Percentiles rank a stretch among this genome's conserved stretches.
Conservation (phyloP, 1,139 yeast species). For the Pichia sp. region DNA sequence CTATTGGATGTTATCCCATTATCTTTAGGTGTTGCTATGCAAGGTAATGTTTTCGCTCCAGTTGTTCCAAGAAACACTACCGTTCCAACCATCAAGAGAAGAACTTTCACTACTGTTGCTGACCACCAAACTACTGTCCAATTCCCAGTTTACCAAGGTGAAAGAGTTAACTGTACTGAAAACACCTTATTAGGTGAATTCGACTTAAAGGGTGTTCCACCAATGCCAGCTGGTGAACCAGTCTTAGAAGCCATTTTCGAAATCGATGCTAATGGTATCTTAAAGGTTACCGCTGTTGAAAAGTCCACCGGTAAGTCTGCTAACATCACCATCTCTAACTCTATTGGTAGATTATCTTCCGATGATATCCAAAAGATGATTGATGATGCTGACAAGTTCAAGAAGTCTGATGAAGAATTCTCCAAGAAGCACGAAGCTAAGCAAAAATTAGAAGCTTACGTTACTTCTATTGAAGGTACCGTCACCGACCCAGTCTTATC, state of each 20-base stretch:
- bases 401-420: constrained; percentile 98
- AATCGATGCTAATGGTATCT: constrained; percentile 99
- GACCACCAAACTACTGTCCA: constrained; percentile 99
- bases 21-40: constrained; percentile 99
- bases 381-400: constrained; percentile 96
- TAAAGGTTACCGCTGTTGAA: constrained; percentile 98
- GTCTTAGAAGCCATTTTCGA: constrained; percentile 98
- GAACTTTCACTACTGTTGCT: constrained; percentile 98
- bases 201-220: constrained; percentile 97
- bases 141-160: constrained; percentile 99
- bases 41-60: constrained; percentile 97
- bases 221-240: constrained; percentile 99
- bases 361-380: constrained; percentile 98
- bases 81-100: constrained; percentile 97
- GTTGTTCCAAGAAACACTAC: constrained; percentile 99
- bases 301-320: constrained; percentile 98
- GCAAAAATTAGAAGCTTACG: constrained; percentile 99
- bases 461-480: constrained; percentile 94
- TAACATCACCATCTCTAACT: constrained; percentile 98
- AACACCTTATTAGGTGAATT: constrained; percentile 98
- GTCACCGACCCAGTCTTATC: constrained; percentile 98
- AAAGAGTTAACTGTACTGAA: constrained; percentile 98
- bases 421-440: constrained; percentile 99
- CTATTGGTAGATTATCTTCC: constrained; percentile 96
- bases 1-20: constrained; percentile 97